These are phyloP conservation scores for Pythium insidiosum DNA, from an alignment of 352 stramenopile genomes.

Conservation along the genomic window DNA sequence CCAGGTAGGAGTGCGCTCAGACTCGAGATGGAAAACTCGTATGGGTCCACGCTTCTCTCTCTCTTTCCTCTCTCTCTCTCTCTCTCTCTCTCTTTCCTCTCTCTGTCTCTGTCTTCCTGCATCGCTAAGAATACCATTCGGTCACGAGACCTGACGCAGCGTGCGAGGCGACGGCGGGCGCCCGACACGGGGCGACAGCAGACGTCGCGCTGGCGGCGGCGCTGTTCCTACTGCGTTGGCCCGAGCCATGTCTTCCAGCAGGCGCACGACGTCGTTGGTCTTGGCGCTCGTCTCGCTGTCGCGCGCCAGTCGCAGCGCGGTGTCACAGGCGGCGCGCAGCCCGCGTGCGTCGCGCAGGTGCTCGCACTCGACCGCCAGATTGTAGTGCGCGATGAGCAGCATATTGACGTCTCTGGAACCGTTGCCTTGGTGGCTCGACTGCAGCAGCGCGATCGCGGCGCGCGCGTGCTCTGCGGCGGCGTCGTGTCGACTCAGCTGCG, in stretches of 20 bases:
- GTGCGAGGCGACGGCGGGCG: conserved; percentile 8
- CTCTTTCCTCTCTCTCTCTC: no score
- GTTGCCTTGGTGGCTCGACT: not conserved
- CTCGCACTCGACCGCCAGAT: conserved; percentile 49
- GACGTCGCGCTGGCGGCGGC: not conserved
- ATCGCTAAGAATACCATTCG: not conserved
- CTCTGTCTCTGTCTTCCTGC: no score
- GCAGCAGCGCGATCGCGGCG: conserved; percentile 25
- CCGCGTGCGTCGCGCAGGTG: conserved; percentile 23
- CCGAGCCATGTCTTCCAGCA: conserved; percentile 7
- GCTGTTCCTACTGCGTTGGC: not conserved
- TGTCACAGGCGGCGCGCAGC: conserved; percentile 15
- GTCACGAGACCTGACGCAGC: conserved; percentile 2
- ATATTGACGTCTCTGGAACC: conserved; percentile 8
- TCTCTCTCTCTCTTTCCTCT: no score
- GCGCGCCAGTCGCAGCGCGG: conserved; percentile 16
- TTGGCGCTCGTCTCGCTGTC: conserved; percentile 2
- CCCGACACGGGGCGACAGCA: not conserved
- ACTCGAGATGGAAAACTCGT: not conserved
- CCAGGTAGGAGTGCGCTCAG: not conserved
- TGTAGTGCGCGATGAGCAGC: conserved; percentile 46
- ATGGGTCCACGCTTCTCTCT: not conserved
- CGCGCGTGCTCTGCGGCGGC: conserved; percentile 38
- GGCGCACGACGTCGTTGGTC: conserved; percentile 3
- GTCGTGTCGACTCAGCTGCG: conserved; percentile 35